These are phyloP conservation scores for Endocalyx cinctus DNA, from an alignment of 2,329 filamentous ascomycete species.

Conservation along the genomic window DNA sequence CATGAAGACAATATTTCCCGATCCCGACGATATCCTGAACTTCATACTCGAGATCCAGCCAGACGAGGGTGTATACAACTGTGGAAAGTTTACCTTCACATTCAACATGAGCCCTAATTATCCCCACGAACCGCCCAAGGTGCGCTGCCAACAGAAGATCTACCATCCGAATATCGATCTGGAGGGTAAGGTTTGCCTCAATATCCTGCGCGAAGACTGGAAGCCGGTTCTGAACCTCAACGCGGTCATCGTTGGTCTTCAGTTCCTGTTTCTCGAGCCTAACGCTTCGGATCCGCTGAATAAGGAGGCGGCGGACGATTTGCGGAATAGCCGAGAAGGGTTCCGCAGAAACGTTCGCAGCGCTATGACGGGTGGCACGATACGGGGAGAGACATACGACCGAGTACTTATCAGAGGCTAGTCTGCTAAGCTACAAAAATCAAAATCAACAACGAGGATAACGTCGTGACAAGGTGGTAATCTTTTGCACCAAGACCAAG, in stretches of 20 bases:
- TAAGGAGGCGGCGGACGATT: slow-evolving; percentile 93
- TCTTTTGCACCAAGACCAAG: too few species aligned
- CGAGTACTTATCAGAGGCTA: too few species aligned
- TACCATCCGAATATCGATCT: slow-evolving; percentile 99
- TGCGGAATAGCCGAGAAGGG: slow-evolving; percentile 76
- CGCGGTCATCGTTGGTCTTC: slow-evolving; percentile 86
- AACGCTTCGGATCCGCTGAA: slow-evolving; percentile 97
- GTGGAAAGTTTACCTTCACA: slow-evolving; percentile 80
- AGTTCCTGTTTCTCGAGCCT: slow-evolving; percentile 97
- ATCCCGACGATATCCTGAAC: slow-evolving; percentile 81
- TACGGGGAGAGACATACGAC: slow-evolving; percentile 72
- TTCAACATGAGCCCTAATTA: slow-evolving; percentile 94
- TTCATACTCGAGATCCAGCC: slow-evolving; percentile 78
- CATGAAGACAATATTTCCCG: slow-evolving; percentile 76
- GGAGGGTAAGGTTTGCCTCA: slow-evolving; percentile 95
- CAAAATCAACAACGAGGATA: too few species aligned
- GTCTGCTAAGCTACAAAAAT: too few species aligned
- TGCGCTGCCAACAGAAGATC: slow-evolving; percentile 95
- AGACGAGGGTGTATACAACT: slow-evolving; percentile 85
- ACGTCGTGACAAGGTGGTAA: too few species aligned
- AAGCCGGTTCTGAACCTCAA: slow-evolving; percentile 97
- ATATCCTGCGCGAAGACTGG: slow-evolving; percentile 97
- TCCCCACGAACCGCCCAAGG: slow-evolving; percentile 95
- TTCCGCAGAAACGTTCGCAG: slow-evolving; percentile 89
- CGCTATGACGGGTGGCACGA: slow-evolving; percentile 74